A percentile compares a stretch with the other conserved stretches of the same genome.
Evolutionary conservation across 139 green algal species (phyloP).

Genomic region (Spirogloea muscicola): DNA sequence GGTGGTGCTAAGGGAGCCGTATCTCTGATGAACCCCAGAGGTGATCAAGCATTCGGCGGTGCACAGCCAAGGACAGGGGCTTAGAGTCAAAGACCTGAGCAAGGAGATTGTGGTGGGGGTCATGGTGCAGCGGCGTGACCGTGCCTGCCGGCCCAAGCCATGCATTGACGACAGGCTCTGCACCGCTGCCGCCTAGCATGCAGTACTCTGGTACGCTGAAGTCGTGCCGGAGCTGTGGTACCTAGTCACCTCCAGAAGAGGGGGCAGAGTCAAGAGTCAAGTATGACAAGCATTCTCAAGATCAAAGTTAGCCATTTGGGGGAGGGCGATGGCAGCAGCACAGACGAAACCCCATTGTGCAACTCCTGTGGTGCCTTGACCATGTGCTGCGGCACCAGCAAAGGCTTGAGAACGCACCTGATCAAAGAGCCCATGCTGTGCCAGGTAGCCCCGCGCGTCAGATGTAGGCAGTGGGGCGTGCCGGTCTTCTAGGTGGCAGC

Average conservation of each 20-base stretch:
- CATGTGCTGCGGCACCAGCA: not conserved
- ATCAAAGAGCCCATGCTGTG: constrained; percentile 88
- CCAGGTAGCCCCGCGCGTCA: constrained; percentile 68
- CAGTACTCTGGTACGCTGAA: constrained; percentile 80
- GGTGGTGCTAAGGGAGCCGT: no score
- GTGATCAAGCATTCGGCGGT: no score
- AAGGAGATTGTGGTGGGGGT: constrained; percentile 88
- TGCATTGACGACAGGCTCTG: constrained; percentile 65
- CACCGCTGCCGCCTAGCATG: constrained; percentile 37
- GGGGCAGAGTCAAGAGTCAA: not conserved
- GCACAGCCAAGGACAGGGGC: no score
- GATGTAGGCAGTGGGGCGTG: not conserved
- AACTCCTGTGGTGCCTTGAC: not conserved
- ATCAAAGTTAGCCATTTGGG: no score
- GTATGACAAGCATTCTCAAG: not conserved
- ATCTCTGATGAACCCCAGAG: no score
- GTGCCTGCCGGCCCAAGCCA: constrained; percentile 87
- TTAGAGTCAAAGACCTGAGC: constrained; percentile 59
- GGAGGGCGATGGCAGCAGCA: not conserved
- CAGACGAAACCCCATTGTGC: no score
- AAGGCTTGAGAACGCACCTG: constrained; percentile 8
- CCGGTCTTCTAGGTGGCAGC: constrained; percentile 44
- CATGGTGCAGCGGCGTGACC: constrained; percentile 81
- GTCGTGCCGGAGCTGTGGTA: constrained; percentile 74
- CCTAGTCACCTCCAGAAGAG: constrained; percentile 53